Base-by-base conservation (phyloP, 1,139 yeast species). In the Yamadazyma taylorii region DNA sequence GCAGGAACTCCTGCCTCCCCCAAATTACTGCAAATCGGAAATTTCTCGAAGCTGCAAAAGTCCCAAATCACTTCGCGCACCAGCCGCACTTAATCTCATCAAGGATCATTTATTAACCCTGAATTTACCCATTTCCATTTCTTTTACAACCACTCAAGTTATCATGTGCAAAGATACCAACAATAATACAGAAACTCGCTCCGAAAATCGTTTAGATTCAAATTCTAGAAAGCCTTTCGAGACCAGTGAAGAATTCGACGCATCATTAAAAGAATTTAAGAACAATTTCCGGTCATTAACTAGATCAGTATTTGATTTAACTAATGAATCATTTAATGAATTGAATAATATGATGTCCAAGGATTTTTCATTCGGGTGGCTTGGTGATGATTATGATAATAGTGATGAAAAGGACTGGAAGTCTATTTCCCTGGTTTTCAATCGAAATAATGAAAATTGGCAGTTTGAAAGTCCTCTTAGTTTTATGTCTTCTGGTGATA, bases 281-380 rank as follows among this genome's bases (percentile, higher is more conserved):
- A 34, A 37, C 11, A 40, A 43, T 15, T 37, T 48, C 31, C 46
- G 39, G 16, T 46, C 45, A 5, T 41, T 48, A n/a, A 38, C 48
- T 23, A 33, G 24, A 4, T 40, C 50, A 2, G 16, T 48, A 5
- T 48, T 55, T 38, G 53, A 56, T 29, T 39, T 57, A 15, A 57
- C 67, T 14, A 43, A 47, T 26, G 60, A 60, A 31, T 52, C 61
- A 2, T 37, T 63, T 5, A 48, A 35, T 28, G 61, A 59, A 17
- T 30, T 60, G 31, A 58, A 58, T 30, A 58, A 51, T 5, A 46
- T 37, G 16, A 59, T n/a, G n/a, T n/a, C 61, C 23, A 59, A 49
- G 34, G 54, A 50, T n/a, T 44, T 47, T 31, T 45, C 55, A 2
- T 19, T 34, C 9, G 43, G 45, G 14, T 54, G 57, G 58, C 38